Base-by-base conservation (phyloP, 176 grass and related monocot species). In the Otatea glauca region DNA sequence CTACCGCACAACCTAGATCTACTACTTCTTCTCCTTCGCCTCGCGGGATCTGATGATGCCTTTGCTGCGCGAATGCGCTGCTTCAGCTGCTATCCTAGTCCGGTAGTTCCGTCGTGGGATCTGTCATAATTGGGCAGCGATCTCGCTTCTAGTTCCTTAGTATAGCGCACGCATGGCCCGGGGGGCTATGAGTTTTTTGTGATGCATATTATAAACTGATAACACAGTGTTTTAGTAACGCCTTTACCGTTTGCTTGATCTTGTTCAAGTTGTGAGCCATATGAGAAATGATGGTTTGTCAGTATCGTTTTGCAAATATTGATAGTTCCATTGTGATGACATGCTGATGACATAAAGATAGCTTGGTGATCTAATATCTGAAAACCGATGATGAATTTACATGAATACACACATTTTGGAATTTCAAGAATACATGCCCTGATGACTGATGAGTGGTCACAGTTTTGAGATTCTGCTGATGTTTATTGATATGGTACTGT, bases 1-100 rank as follows among this genome's bases (percentile, higher is more conserved):
- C 23, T 11, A 11, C 23, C 4, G 59, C 23, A 13, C 59, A 61
- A 51, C 18, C 61, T 78, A 70, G 83, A 81, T 91, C 88, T 80
- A 6, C 55, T 79, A 14, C 18, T 60, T 7, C 16, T 34, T 2
- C 34, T 12, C 15, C 47, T 4, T 9, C n/a, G 39, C 65, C 66
- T 29, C 44, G 9, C 78, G 20, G 72, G 81, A 77, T 76, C 72
- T 68, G 61, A 32, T 32, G 61, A 5, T 2, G 59, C 24, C 59
- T n/a, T 60, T 60, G 58, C n/a, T 5, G n/a, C 58, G 58, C n/a
- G 11, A 12, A 11, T 13, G 58, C 9, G n/a, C 61, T 66, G 49
- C 56, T 38, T 21, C 54, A 8, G 21, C 20, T 60, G n/a, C n/a
- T 48, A 44, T 48, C 23, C 11, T 62, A 23, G 24, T 71, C 37